Base-by-base conservation (phyloP, 306 rosid genomes). In the Trifolium pratense region DNA sequence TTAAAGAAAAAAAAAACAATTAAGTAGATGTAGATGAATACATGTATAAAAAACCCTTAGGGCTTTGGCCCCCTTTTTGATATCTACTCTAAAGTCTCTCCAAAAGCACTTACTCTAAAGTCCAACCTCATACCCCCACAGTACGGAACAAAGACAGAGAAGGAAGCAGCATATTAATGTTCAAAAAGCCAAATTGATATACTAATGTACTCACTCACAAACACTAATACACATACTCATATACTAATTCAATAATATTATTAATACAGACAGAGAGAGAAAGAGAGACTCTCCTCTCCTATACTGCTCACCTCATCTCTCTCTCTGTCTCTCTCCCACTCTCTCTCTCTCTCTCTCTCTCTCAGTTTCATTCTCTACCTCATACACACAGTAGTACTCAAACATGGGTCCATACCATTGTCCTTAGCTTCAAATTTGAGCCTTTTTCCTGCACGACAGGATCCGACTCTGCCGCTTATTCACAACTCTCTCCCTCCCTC, bases 351-450 rank as follows among this genome's bases (percentile, higher is more conserved):
- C 78, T 3, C 66, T 3, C 59, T 9, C 49, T 56, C 57, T 31
- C 42, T 31, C 42, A 62, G 18, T 61, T 72, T 34, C 61, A 45
- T 40, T 40, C 65, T 57, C 75, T 46, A 18, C 39, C 39, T 56
- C 71, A 75, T 53, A 46, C 52, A 40, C 31, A 70, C 63, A 80
- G 77, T 21, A 12, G 42, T 64, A 18, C 16, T 9, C 70, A 39
- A 7, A 18, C 34, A 87, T 82, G 97, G 97, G 98, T 87, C 96
- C 98, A 81, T 80, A 87, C 93, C 97, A 82, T 73, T 66, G 77
- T 85, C 80, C 89, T 87, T 70, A 80, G 60, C 87, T 75, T 74
- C 57, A 87, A 73, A 49, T 71, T 83, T 80, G 58, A 82, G 75
- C 79, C 76, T 66, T 76, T 84, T 84, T 86, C 89, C 82, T 89